Percentiles rank a stretch among this genome's conserved stretches.
Evolutionary conservation across 192 early-diverging fungal genomes (phyloP).

Genomic region (Thamnidium elegans): DNA sequence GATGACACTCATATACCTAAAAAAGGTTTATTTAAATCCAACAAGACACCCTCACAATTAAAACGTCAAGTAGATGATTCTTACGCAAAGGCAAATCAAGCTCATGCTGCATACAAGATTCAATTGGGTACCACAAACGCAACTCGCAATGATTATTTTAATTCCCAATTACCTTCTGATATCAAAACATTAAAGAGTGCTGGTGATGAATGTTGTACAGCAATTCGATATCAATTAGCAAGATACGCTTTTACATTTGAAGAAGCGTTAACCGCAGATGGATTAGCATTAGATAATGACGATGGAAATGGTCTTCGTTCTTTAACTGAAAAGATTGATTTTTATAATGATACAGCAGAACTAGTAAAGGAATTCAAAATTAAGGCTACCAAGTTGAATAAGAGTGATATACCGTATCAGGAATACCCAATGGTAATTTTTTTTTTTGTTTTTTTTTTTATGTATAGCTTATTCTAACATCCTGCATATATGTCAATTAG

Average conservation of each 20-base stretch:
- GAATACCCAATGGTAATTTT: constrained; percentile 42
- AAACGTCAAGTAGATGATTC: constrained; percentile 86
- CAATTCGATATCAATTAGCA: constrained; percentile 73
- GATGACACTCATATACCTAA: constrained; percentile 38
- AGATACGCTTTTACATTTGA: constrained; percentile 83
- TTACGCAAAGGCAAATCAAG: constrained; percentile 69
- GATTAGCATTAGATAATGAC: constrained; percentile 53
- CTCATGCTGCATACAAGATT: constrained; percentile 81
- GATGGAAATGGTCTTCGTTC: constrained; percentile 36
- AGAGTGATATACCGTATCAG: constrained; percentile 42
- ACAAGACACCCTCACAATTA: constrained; percentile 65
- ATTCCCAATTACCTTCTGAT: constrained; percentile 69
- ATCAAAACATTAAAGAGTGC: constrained; percentile 78
- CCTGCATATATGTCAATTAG: constrained; percentile 24
- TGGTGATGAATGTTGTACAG: constrained; percentile 81
- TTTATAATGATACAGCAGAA: constrained; percentile 50
- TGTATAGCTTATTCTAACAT: constrained; percentile 16
- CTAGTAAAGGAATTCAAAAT: constrained; percentile 41
- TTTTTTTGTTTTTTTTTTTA: not conserved
- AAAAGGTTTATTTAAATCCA: constrained; percentile 49
- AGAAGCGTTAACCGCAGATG: constrained; percentile 69
- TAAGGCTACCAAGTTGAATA: constrained; percentile 23
- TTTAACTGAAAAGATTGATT: constrained; percentile 59
- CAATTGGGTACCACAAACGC: constrained; percentile 77
- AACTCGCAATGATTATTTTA: constrained; percentile 72